Percentiles rank a stretch among this genome's conserved stretches.
phyloP scores from a whole-genome alignment of 805 yeast genomes.

The Kazachstania psychrophila region DNA sequence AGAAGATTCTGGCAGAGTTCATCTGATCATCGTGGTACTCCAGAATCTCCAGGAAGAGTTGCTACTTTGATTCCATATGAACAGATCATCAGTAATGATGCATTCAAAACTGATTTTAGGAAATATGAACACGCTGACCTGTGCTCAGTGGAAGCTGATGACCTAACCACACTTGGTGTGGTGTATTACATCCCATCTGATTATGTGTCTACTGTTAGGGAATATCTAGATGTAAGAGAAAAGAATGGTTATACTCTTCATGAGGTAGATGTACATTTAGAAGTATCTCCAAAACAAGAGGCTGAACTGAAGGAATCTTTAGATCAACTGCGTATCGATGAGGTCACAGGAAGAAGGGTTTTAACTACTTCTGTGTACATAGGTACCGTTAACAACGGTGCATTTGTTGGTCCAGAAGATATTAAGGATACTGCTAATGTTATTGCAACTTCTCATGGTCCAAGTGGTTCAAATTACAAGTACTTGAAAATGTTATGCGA shows the following conservation, averaged over 20 bases:
- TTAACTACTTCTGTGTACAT: conserved; percentile 64
- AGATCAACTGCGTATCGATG: conserved; percentile 24
- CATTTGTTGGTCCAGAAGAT: conserved; percentile 78
- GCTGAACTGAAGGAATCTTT: conserved; percentile 18
- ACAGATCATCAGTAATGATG: conserved; percentile 37
- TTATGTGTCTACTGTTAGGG: conserved; percentile 49
- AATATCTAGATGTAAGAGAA: conserved; percentile 71
- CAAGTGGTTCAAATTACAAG: conserved; percentile 73
- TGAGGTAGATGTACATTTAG: conserved; percentile 51
- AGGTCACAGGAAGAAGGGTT: conserved; percentile 31
- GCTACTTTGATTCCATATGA: conserved; percentile 64
- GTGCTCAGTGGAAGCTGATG: conserved; percentile 26
- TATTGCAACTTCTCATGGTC: conserved; percentile 54
- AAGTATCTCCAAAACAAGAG: conserved; percentile 20
- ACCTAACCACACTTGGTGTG: conserved; percentile 62
- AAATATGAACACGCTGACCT: conserved; percentile 10
- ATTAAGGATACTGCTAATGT: conserved; percentile 49
- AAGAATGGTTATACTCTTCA: conserved; percentile 80
- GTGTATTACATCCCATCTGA: conserved; percentile 72
- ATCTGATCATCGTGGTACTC: conserved; percentile 84
- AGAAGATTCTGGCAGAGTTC: conserved; percentile 90
- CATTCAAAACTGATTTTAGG: conserved; percentile 36
- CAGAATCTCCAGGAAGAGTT: conserved; percentile 80
- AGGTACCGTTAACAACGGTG: conserved; percentile 70
- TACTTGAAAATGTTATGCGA: conserved; percentile 49